A percentile compares a stretch with the other conserved stretches of the same genome.
These are phyloP conservation scores for Zoysia matrella DNA, from an alignment of 202 grass and related monocot genomes.

Conservation along the genomic window DNA sequence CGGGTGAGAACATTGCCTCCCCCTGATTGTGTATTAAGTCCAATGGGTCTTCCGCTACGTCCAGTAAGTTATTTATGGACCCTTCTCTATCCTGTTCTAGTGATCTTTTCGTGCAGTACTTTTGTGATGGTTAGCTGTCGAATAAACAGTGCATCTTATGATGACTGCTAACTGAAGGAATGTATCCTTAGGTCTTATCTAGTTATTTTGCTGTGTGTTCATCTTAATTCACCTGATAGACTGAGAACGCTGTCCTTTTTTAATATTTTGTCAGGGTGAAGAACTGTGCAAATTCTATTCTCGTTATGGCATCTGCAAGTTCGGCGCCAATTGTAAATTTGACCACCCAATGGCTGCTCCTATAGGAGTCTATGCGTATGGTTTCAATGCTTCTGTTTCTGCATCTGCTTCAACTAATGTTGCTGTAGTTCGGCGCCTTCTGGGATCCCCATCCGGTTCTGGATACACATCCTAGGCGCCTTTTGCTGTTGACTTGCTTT, in stretches of 20 bases:
- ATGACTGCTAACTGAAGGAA: neutral
- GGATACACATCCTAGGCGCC: conserved; percentile 39
- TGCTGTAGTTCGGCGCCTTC: conserved; percentile 45
- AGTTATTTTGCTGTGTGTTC: neutral
- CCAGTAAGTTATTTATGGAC: conserved; percentile 56
- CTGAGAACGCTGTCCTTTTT: neutral
- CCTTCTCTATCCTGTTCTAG: conserved; percentile 3
- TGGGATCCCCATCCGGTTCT: conserved; percentile 62
- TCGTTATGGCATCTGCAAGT: conserved; percentile 94
- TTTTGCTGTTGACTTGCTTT: conserved; percentile 47
- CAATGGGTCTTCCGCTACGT: conserved; percentile 91
- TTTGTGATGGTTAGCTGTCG: neutral
- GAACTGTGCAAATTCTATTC: conserved; percentile 84
- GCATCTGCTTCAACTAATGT: conserved; percentile 57
- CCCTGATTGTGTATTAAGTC: conserved; percentile 82
- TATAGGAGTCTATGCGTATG: conserved; percentile 75
- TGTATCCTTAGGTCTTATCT: neutral
- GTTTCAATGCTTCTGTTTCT: conserved; percentile 53
- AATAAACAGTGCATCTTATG: neutral
- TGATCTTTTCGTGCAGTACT: neutral
- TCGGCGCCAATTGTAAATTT: conserved; percentile 91
- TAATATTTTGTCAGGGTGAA: conserved; percentile 70
- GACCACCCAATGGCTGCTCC: conserved; percentile 83
- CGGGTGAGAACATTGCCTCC: conserved; percentile 66
- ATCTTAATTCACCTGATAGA: neutral